Conservation (phyloP, 1,139 yeast genomes). For the Magnusiomyces paraingens region DNA sequence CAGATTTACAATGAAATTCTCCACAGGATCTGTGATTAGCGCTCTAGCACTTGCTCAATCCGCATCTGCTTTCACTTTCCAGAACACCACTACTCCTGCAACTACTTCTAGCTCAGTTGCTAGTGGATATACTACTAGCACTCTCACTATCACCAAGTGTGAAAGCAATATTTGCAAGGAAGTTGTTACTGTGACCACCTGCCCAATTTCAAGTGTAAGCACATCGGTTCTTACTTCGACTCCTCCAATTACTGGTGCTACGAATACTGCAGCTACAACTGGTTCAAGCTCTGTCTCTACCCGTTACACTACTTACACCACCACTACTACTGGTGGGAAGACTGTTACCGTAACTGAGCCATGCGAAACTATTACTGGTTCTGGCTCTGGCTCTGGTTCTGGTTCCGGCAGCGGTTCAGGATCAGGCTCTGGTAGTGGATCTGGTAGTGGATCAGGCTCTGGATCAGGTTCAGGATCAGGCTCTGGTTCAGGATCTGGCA, state of each 20-base stretch:
- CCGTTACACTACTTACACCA: neutral
- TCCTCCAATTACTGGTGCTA: neutral
- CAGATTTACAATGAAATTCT: slow-evolving; percentile 5
- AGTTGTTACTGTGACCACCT: slow-evolving; percentile 11
- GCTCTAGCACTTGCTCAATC: slow-evolving; percentile 7
- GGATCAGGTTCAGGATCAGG: neutral
- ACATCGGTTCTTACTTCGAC: neutral
- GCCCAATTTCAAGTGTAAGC: slow-evolving; percentile 7
- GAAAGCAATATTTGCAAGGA: slow-evolving; percentile 2
- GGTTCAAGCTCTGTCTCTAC: neutral
- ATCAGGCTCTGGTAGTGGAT: neutral
- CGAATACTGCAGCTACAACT: neutral
- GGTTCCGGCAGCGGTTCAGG: neutral
- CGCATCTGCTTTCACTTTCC: neutral
- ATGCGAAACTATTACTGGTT: neutral
- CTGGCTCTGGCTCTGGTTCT: neutral
- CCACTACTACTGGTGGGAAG: neutral
- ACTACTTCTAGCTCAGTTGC: slow-evolving; percentile 3
- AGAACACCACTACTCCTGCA: slow-evolving; percentile 7
- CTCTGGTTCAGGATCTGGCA: slow-evolving; percentile 2
- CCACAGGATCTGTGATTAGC: slow-evolving; percentile 4
- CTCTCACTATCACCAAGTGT: slow-evolving; percentile 14
- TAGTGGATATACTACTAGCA: slow-evolving; percentile 3
- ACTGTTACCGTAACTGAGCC: neutral
- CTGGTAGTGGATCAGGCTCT: slow-evolving; percentile 1